phyloP scores from a whole-genome alignment of 805 yeast species.

The Candida montana region DNA sequence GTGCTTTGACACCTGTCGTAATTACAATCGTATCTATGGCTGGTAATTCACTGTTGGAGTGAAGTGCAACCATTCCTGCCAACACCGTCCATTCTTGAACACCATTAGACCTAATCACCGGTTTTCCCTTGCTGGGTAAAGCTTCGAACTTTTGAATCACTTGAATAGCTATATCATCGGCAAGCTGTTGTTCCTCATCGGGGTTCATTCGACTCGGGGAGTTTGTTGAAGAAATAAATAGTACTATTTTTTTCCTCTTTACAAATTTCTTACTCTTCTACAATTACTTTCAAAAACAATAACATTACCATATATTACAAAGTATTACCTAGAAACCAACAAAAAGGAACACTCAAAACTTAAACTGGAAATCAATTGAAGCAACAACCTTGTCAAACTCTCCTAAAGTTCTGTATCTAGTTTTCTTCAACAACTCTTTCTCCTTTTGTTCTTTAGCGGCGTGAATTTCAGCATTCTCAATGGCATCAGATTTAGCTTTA shows the following conservation, averaged over 20 bases:
- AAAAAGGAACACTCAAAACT: conserved; percentile 31
- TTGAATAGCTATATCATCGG: conserved; percentile 5
- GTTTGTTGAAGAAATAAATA: no score
- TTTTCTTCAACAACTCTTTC: conserved; percentile 40
- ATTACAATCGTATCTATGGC: conserved; percentile 39
- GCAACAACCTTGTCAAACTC: conserved; percentile 48
- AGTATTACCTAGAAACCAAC: no score
- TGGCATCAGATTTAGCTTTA: conserved; percentile 50
- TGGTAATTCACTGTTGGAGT: conserved; percentile 13
- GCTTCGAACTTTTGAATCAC: neutral
- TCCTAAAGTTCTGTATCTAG: conserved; percentile 54
- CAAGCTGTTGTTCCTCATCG: neutral
- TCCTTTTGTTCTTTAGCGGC: conserved; percentile 39
- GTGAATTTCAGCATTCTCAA: conserved; percentile 36
- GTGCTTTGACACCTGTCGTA: conserved; percentile 80
- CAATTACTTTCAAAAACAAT: no score
- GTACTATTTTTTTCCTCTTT: no score
- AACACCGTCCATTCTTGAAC: conserved; percentile 77
- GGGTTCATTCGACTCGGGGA: no score
- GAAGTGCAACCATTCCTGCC: conserved; percentile 59
- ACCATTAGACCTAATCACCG: conserved; percentile 56
- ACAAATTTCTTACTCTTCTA: no score
- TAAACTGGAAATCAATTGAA: conserved; percentile 35
- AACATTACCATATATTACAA: neutral
- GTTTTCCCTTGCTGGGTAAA: conserved; percentile 46